Evolutionary conservation across 768 basidiomycete genomes (phyloP).

Genomic region (Rhodotorula taiwanensis): DNA sequence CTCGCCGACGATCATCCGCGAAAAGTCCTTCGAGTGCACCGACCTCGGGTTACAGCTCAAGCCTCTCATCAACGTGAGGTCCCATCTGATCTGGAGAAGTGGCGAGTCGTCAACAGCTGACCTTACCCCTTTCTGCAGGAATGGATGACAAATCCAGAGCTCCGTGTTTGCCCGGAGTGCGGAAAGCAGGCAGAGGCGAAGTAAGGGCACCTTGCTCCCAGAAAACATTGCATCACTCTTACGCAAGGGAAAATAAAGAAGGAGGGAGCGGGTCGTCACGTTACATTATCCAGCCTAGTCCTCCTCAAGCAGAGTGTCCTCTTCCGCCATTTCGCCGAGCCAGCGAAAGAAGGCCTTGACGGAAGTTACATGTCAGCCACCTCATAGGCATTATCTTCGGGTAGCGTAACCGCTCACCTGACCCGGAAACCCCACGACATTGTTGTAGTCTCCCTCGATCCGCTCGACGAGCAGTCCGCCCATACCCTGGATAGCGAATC

Average conservation of each 20-base stretch:
- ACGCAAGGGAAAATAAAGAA: no score
- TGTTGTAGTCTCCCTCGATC: conserved; percentile 67
- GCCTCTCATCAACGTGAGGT: conserved; percentile 59
- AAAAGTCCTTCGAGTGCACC: conserved; percentile 77
- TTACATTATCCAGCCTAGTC: conserved; percentile 27
- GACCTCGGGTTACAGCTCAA: conserved; percentile 92
- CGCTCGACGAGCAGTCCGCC: conserved; percentile 75
- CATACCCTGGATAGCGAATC: conserved; percentile 85
- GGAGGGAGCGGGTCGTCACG: no score
- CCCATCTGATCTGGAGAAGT: background rate
- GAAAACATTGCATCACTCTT: no score
- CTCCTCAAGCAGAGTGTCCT: conserved; percentile 49
- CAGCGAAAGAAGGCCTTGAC: conserved; percentile 63
- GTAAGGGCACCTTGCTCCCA: conserved; percentile 45
- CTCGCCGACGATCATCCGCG: conserved; percentile 66
- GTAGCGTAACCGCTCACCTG: conserved; percentile 44
- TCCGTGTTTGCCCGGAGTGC: conserved; percentile 67
- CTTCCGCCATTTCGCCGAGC: conserved; percentile 62
- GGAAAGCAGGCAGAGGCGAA: conserved; percentile 59
- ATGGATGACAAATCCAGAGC: conserved; percentile 63
- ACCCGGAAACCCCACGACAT: conserved; percentile 86
- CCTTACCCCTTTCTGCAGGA: conserved; percentile 44
- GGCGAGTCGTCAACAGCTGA: no score
- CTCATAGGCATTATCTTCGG: rapidly evolving
- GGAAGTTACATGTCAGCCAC: background rate